Evolutionary conservation across 495 filamentous ascomycete species (phyloP).

Genomic region (Aspergillus mulundensis): DNA sequence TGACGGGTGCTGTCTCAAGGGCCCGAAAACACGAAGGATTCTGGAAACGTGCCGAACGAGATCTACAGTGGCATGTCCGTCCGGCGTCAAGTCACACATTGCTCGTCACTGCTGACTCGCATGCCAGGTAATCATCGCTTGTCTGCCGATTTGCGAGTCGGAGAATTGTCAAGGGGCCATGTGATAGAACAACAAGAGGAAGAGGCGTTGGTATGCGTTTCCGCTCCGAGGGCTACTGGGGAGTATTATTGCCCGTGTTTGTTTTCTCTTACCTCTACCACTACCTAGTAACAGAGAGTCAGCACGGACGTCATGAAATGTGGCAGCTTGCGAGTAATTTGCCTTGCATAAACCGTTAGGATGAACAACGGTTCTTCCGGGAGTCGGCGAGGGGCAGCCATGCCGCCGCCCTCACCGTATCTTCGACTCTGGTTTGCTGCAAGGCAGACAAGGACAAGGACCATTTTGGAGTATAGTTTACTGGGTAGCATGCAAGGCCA

Average conservation of each 20-base stretch:
- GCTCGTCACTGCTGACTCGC: neutral
- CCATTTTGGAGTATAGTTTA: slow-evolving; percentile 1
- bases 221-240: too few species aligned
- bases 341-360: slow-evolving; percentile 18
- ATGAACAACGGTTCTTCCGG: neutral
- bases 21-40: neutral
- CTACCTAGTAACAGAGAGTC: neutral
- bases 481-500: slow-evolving; percentile 12
- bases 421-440: slow-evolving; percentile 17
- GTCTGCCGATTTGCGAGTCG: too few species aligned
- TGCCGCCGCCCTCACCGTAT: slow-evolving; percentile 22
- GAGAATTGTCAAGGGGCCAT: slow-evolving; percentile 11
- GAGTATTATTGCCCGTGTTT: neutral
- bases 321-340: slow-evolving; percentile 13
- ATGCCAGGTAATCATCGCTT: too few species aligned
- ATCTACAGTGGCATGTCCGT: neutral
- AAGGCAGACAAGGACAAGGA: slow-evolving; percentile 24
- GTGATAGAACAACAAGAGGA: neutral
- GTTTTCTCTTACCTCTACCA: neutral
- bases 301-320: neutral
- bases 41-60: neutral
- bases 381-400: neutral
- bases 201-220: neutral
- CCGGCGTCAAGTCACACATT: neutral
- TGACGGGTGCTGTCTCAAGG: neutral